Base-by-base conservation (phyloP, 345 rosid species). In the Toxicodendron radicans region DNA sequence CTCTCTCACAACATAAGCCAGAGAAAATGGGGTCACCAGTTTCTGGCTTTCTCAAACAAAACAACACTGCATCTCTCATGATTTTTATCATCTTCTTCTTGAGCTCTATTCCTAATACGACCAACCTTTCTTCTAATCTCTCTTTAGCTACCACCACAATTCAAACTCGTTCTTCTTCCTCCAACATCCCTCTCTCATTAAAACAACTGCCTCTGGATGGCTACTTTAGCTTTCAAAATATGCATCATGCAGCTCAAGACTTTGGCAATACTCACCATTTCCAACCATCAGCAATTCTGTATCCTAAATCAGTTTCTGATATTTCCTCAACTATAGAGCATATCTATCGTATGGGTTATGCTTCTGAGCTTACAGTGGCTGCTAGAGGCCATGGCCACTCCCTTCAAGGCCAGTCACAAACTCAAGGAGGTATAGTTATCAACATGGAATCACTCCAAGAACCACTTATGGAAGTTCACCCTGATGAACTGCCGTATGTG, bases 321-420 rank as follows among this genome's bases (percentile, higher is more conserved):
- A 86, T 96, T 76, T 85, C 97, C 70, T 73, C 86, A 59, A 76
- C 83, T 17, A 66, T 92, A 61, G 90, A 83, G 76, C 85, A 84
- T 80, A 72, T 90, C 43, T 79, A 83, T 58, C 62, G 87, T 61
- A 76, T 86, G 79, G 93, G 97, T n/a, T 76, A 91, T n/a, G 27
- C 81, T 35, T 85, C 98, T 18, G 78, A 72, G 73, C 82, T 96
- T 11, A 92, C 95, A 16, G 89, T 96, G 56, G 97, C 99, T 23
- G 99, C 97, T 4, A 84, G 92, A 85, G 99, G 99, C 68, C 91
- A 85, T 74, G 97, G 97, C 13, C 99, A 93, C 87, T 96, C 99
- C 33, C 89, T 96, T 33, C 87, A 96, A 75, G 98, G 99, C 58
- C 99, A 96, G 79, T 81, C 99, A 64, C 93, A 88, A 72, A 90